These are phyloP conservation scores for Candida nanaspora DNA, from an alignment of 805 yeast genomes.

Conservation along the genomic window DNA sequence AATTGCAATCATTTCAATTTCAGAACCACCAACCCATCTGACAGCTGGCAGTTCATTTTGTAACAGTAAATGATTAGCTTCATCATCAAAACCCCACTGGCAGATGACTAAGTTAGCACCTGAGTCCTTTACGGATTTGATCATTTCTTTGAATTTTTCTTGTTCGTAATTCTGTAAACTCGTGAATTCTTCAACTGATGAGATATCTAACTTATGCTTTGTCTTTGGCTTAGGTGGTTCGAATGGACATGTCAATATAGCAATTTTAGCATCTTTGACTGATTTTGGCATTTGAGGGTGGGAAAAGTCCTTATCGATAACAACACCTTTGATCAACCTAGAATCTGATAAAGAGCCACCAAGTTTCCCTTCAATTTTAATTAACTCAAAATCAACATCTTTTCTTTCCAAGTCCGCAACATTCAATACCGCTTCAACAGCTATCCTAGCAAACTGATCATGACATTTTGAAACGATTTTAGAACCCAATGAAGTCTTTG, in stretches of 20 bases:
- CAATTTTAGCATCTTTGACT: slow-evolving; percentile 75
- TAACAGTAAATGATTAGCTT: slow-evolving; percentile 87
- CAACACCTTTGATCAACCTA: slow-evolving; percentile 79
- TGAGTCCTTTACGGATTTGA: slow-evolving; percentile 70
- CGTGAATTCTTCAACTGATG: slow-evolving; percentile 89
- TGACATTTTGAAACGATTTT: slow-evolving; percentile 93
- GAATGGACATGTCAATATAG: slow-evolving; percentile 95
- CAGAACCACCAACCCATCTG: slow-evolving; percentile 99
- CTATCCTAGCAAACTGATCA: slow-evolving; percentile 92
- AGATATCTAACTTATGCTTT: slow-evolving; percentile 90
- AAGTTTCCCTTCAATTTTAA: slow-evolving; percentile 90
- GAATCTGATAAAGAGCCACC: slow-evolving; percentile 93
- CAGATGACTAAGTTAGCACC: slow-evolving; percentile 97
- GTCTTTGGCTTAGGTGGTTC: slow-evolving; percentile 99
- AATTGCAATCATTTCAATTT: slow-evolving; percentile 89
- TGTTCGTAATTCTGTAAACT: slow-evolving; percentile 89
- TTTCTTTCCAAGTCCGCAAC: slow-evolving; percentile 89
- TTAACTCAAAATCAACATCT: slow-evolving; percentile 95
- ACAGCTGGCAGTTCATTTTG: slow-evolving; percentile 91
- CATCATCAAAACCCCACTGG: slow-evolving; percentile 99
- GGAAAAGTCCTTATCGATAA: slow-evolving; percentile 92
- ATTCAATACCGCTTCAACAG: slow-evolving; percentile 89
- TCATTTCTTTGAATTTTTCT: slow-evolving; percentile 86
- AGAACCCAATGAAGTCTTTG: slow-evolving; percentile 90
- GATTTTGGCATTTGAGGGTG: slow-evolving; percentile 97